Base-by-base conservation (phyloP, 768 basidiomycete genomes). In the Cystofilobasidium macerans region DNA sequence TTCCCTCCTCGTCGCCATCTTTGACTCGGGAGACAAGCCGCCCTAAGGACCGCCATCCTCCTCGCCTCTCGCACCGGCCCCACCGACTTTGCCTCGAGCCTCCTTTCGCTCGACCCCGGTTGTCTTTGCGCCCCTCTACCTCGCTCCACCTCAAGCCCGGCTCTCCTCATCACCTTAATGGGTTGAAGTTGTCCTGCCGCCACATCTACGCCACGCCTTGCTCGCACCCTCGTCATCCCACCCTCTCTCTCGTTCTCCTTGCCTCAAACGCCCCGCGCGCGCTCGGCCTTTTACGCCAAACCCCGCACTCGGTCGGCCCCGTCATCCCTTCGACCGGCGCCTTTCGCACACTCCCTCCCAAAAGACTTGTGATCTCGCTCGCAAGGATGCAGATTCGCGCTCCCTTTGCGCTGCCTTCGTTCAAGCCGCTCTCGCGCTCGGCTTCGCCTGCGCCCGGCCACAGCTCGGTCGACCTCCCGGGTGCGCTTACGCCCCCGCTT, bases 351-450 rank as follows among this genome's bases (percentile, higher is more conserved):
- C 47, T 7, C 47, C 5, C n/a, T 45, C 14, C 45, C 45, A 32
- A n/a, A n/a, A n/a, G n/a, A n/a, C n/a, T n/a, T n/a, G n/a, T n/a
- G n/a, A n/a, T n/a, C n/a, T 8, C 32, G 4, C 36, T 54, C 33
- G 22, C 59, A 35, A 16, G 22, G 2, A 68, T 68, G 67, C 61
- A 40, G 14, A 45, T 68, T 45, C 43, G 57, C 33, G 36, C 67
- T 22, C 61, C 67, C 14, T 68, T 68, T 30, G 47, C 67, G 16
- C 67, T 68, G 26, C 67, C 67, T 5, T 59, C 67, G 42, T 68
- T 68, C 62, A 68, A 68, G 40, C 67, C 67, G 7, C 67, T 68
- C 57, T 68, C 67, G 4, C 61, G 67, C 3, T 57, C 67, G 22
- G 42, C 61, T 28, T 68, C 67, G 3, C 67, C 67, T 13, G 67